Evolutionary conservation across 306 rosid genomes (phyloP).

Genomic region (Cyclanthera cordifolia): DNA sequence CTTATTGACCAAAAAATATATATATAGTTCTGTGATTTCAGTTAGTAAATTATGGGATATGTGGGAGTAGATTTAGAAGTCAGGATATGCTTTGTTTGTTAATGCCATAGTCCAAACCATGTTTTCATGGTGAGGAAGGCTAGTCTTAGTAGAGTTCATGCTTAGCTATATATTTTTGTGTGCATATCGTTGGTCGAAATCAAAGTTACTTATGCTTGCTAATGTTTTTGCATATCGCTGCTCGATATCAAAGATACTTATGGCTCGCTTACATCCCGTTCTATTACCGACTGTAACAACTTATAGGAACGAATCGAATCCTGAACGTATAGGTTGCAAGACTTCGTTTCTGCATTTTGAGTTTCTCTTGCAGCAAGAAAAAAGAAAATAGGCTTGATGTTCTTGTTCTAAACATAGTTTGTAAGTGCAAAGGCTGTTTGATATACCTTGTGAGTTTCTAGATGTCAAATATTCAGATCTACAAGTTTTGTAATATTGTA

Average conservation of each 20-base stretch:
- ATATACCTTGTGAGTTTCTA: not conserved
- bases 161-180: not conserved
- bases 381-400: not conserved
- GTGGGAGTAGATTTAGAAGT: conserved; percentile 2
- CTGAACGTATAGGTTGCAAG: not conserved
- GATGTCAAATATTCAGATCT: not conserved
- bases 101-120: conserved; percentile 2
- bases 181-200: conserved; percentile 2
- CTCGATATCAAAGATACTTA: not conserved
- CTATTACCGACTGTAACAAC: not conserved
- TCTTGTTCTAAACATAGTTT: not conserved
- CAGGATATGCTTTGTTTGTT: conserved; percentile 2
- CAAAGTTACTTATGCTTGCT: not conserved
- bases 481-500: not conserved
- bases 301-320: not conserved
- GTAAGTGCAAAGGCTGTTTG: not conserved
- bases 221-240: not conserved
- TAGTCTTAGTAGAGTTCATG: conserved; percentile 7
- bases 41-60: not conserved
- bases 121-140: not conserved
- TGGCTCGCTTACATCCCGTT: not conserved
- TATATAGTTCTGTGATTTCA: not conserved
- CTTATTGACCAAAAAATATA: conserved; percentile 33
- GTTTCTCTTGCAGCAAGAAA: not conserved
- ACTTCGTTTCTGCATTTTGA: not conserved